Evolutionary conservation across 2,329 filamentous ascomycete species (phyloP).

Genomic region (Aspergillus eucalypticola): DNA sequence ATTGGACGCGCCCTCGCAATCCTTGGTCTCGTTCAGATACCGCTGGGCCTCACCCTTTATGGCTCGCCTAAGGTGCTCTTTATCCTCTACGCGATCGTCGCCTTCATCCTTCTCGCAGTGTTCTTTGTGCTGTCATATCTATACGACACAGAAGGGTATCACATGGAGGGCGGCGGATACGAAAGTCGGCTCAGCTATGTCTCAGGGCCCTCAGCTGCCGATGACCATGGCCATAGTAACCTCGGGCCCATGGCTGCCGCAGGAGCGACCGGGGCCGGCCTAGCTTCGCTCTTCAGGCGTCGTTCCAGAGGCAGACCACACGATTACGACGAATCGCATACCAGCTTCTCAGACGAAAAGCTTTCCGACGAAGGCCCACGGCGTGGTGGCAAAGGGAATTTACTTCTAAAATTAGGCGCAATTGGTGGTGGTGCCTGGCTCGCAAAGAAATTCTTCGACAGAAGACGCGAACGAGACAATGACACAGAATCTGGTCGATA

Average conservation of each 20-base stretch:
- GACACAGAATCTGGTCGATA: constrained; percentile 56
- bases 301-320: constrained; percentile 47
- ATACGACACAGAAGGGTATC: constrained; percentile 53
- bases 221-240: constrained; percentile 46
- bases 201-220: constrained; percentile 51
- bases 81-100: constrained; percentile 80
- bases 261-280: constrained; percentile 58
- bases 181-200: constrained; percentile 61
- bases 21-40: constrained; percentile 82
- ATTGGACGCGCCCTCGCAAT: constrained; percentile 74
- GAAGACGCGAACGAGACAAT: constrained; percentile 55
- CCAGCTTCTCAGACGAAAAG: constrained; percentile 67
- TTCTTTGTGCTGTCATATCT: constrained; percentile 82
- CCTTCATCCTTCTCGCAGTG: constrained; percentile 67
- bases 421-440: constrained; percentile 64
- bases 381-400: constrained; percentile 61
- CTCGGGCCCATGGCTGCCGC: constrained; percentile 55
- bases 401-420: constrained; percentile 62
- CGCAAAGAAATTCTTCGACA: constrained; percentile 60
- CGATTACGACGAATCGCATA: constrained; percentile 50
- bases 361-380: constrained; percentile 55
- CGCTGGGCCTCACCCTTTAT: constrained; percentile 86
- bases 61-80: constrained; percentile 85
- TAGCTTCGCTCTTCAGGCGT: constrained; percentile 53
- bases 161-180: constrained; percentile 53